These are phyloP conservation scores for Phycomyces blakesleeanus DNA, from an alignment of 192 early-diverging fungal genomes.

Conservation along the genomic window DNA sequence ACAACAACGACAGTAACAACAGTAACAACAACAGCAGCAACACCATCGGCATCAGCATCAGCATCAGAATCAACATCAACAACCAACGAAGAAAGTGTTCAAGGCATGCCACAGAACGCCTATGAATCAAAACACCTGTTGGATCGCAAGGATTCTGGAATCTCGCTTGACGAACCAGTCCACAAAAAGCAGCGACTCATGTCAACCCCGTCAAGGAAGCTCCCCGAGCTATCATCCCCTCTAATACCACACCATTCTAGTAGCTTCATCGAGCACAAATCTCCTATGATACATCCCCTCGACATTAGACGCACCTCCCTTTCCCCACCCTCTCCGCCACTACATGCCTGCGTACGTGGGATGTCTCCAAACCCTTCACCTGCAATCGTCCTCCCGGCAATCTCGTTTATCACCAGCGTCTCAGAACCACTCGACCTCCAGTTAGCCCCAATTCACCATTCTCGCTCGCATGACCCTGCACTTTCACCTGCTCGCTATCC, in stretches of 20 bases:
- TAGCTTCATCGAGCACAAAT: neutral
- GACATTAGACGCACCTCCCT: neutral
- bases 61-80: too few relatives aligned
- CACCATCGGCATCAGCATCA: too few relatives aligned
- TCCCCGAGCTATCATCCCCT: neutral
- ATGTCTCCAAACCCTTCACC: neutral
- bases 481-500: neutral
- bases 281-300: conserved; percentile 1
- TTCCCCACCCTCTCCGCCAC: neutral
- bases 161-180: neutral
- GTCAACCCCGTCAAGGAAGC: neutral
- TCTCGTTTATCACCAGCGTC: neutral
- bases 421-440: conserved; percentile 1
- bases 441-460: neutral
- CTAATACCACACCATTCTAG: neutral
- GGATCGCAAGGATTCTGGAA: neutral
- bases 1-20: too few relatives aligned
- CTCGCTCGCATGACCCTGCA: neutral
- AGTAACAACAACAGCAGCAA: too few relatives aligned
- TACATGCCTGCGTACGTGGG: neutral
- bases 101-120: too few relatives aligned
- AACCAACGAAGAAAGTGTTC: too few relatives aligned
- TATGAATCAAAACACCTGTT: neutral
- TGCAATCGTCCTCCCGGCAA: neutral
- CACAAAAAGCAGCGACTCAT: neutral